Base-by-base conservation (phyloP, 2,329 filamentous ascomycete species). In the Chrysoporthe puriensis region DNA sequence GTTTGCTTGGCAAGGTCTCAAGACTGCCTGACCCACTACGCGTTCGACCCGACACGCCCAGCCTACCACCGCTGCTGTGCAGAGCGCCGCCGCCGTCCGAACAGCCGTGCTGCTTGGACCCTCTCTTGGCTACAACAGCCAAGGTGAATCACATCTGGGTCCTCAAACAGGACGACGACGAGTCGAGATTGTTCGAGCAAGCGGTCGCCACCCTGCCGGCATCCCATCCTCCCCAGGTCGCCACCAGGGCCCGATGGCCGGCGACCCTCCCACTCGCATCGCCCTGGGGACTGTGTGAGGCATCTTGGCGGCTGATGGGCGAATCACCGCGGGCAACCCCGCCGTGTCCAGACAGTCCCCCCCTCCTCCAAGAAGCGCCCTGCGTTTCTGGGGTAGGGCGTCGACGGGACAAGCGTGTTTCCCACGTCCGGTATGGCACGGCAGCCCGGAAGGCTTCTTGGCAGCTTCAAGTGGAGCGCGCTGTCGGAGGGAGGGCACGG, bases 1-100 rank as follows among this genome's bases (percentile, higher is more conserved):
- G 59, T 66, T 48, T 64, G 66, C 77, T 79, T 79, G 77, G 77
- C 77, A 73, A 58, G 71, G 77, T 79, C 74, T 78, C 77, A 78
- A 75, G 72, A 74, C 62, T 75, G 74, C 74, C 71, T 75, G 74
- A 76, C 73, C 74, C 74, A 72, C 73, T 58, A 66, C 69, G 58
- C 61, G 50, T 16, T 48, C 59, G n/a, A 61, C 21, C 16, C 68
- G 70, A 72, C 69, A 71, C 70, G 69, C 70, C 70, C 72, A 71
- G 73, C 72, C 73, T 71, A 72, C 69, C 64, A 62, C 26, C 26
- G 26, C 26, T 54, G 18, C 56, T 63, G 66, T 70, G 36, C 62
- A 62, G 3, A 32, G 42, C 18, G 13, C 13, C 9, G 6, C 1
- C 9, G 46, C 62, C 68, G 61, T 67, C 67, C 62, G 56, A 69